phyloP scores from a whole-genome alignment of 768 basidiomycete genomes.

The Tricholoma furcatifolium region DNA sequence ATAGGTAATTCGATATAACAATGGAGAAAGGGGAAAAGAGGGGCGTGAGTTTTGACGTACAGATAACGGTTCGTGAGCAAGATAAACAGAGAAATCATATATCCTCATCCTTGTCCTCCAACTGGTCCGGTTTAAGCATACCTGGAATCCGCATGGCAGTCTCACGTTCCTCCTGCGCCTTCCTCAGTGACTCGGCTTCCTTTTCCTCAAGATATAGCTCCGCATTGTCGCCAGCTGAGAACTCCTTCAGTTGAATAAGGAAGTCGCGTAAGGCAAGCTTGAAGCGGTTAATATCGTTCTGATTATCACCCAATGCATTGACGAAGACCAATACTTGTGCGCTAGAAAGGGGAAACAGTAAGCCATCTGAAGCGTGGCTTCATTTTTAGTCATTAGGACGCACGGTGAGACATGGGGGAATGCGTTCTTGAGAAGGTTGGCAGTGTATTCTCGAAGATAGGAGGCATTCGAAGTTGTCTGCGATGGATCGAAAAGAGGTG shows the following conservation, averaged over 20 bases:
- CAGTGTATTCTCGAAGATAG: conserved; percentile 85
- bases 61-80: conserved; percentile 20
- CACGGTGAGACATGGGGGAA: conserved; percentile 92
- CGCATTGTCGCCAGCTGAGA: conserved; percentile 84
- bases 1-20: conserved; percentile 27
- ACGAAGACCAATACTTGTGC: conserved; percentile 74
- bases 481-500: conserved; percentile 82
- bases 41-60: conserved; percentile 26
- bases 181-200: conserved; percentile 77
- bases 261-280: conserved; percentile 95
- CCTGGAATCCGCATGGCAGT: conserved; percentile 95
- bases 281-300: conserved; percentile 85
- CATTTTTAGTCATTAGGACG: conserved; percentile 26
- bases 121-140: conserved; percentile 92
- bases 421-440: conserved; percentile 80
- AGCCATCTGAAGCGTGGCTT: conserved; percentile 1
- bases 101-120: conserved; percentile 93
- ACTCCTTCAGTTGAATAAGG: conserved; percentile 97
- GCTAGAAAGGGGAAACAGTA: conserved; percentile 33
- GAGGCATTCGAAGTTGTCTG: conserved; percentile 71
- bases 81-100: conserved; percentile 41
- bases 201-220: conserved; percentile 95
- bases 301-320: conserved; percentile 62
- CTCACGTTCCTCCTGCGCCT: conserved; percentile 82
- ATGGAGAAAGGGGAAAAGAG: conserved; percentile 23